phyloP scores from a whole-genome alignment of 2,329 filamentous ascomycete genomes.

The Fusarium mangiferae region DNA sequence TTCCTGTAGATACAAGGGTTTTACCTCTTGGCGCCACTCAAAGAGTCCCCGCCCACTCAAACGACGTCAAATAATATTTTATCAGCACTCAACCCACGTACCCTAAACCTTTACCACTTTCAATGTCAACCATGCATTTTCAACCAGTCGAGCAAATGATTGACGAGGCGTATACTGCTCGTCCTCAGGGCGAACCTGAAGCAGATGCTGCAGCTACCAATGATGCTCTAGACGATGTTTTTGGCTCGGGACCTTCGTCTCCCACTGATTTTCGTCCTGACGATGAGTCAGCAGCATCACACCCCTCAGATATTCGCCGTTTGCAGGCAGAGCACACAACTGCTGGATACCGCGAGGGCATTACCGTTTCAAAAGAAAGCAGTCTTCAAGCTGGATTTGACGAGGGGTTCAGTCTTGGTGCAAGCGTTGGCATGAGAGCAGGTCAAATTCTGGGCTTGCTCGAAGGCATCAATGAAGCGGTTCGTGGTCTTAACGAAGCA shows the following conservation, averaged over 20 bases:
- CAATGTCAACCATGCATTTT: slow-evolving; percentile 46
- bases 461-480: slow-evolving; percentile 72
- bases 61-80: slow-evolving; percentile 3
- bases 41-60: slow-evolving; percentile 4
- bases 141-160: slow-evolving; percentile 46
- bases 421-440: slow-evolving; percentile 77
- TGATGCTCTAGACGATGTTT: slow-evolving; percentile 52
- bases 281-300: slow-evolving; percentile 34
- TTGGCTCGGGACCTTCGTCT: slow-evolving; percentile 45
- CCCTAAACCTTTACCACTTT: slow-evolving; percentile 18
- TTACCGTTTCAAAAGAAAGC: slow-evolving; percentile 77
- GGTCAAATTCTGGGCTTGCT: slow-evolving; percentile 82
- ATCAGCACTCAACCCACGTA: neutral
- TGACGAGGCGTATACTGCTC: slow-evolving; percentile 43
- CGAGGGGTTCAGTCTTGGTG: slow-evolving; percentile 87
- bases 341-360: slow-evolving; percentile 89
- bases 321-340: slow-evolving; percentile 82
- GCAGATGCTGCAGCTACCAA: slow-evolving; percentile 18
- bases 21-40: slow-evolving; percentile 2
- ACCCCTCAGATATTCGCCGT: slow-evolving; percentile 74
- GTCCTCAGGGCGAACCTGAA: slow-evolving; percentile 28
- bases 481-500: slow-evolving; percentile 46
- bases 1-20: slow-evolving; percentile 16
- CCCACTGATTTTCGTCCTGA: slow-evolving; percentile 18
- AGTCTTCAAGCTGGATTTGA: slow-evolving; percentile 91